Percentiles rank a stretch among this genome's conserved stretches.
These are phyloP conservation scores for Cystobasidiaceae sp. DNA, from an alignment of 1,284 basidiomycete genomes.

Conservation along the genomic window DNA sequence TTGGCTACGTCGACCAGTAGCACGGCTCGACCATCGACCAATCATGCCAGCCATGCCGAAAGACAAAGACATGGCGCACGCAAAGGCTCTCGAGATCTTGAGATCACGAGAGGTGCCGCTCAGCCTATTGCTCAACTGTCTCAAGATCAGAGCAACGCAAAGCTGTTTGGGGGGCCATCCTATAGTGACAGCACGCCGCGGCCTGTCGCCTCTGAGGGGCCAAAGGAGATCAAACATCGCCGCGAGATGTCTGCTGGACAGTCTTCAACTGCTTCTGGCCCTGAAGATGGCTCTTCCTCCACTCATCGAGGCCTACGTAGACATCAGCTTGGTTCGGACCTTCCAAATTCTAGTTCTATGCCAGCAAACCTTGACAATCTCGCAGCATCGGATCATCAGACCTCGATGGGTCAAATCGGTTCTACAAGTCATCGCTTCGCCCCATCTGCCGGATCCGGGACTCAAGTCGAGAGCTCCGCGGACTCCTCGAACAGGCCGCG, in stretches of 20 bases:
- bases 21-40: constrained; percentile 12
- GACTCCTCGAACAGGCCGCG: constrained; percentile 53
- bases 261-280: constrained; percentile 28
- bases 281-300: constrained; percentile 5
- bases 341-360: constrained; percentile 36
- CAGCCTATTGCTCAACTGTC: constrained; percentile 58
- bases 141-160: constrained; percentile 3
- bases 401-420: constrained; percentile 52
- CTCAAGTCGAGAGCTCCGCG: constrained; percentile 47
- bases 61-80: constrained; percentile 37
- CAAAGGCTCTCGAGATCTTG: constrained; percentile 59
- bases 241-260: constrained; percentile 32
- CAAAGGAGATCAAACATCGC: constrained; percentile 10
- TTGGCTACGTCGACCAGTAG: constrained; percentile 45
- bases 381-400: constrained; percentile 49
- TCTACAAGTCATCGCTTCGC: constrained; percentile 5
- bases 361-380: constrained; percentile 35
- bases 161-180: constrained; percentile 6
- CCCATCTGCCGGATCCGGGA: background rate
- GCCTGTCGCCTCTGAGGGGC: background rate
- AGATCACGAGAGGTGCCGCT: constrained; percentile 52
- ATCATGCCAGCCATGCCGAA: no score
- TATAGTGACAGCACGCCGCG: background rate
- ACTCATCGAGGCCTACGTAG: background rate
- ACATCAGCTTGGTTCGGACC: constrained; percentile 6